phyloP scores from a whole-genome alignment of 1,284 basidiomycete genomes.

The Leccinum pachyderme region DNA sequence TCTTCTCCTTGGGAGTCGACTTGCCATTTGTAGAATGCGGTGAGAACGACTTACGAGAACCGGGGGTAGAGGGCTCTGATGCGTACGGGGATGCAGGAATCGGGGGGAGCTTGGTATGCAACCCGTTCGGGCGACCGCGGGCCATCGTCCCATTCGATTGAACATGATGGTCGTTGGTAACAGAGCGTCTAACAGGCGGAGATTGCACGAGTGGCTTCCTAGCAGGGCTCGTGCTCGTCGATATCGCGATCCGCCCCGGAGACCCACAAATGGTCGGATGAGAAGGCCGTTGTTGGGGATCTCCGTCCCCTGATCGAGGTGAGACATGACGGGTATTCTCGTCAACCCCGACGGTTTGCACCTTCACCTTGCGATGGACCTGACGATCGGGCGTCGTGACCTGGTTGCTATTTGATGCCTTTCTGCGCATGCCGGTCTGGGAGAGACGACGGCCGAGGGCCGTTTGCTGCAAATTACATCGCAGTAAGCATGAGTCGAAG shows the following conservation, averaged over 20 bases:
- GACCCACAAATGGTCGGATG: constrained; percentile 31
- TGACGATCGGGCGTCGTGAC: constrained; percentile 22
- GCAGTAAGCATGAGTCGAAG: constrained; percentile 11
- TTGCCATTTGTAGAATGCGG: constrained; percentile 29
- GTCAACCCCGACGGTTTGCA: constrained; percentile 36
- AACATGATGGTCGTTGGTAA: constrained; percentile 33
- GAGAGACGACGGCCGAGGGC: constrained; percentile 70
- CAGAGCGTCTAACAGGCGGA: constrained; percentile 29
- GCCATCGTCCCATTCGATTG: constrained; percentile 22
- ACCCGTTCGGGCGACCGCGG: constrained; percentile 29
- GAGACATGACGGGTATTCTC: constrained; percentile 29
- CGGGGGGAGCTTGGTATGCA: constrained; percentile 33
- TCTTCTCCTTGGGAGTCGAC: constrained; percentile 28
- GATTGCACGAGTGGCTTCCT: constrained; percentile 25
- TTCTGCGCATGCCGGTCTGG: constrained; percentile 33
- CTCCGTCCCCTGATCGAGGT: constrained; percentile 26
- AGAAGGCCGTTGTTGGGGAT: constrained; percentile 25
- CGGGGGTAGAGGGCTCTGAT: constrained; percentile 37
- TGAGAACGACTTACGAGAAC: constrained; percentile 33
- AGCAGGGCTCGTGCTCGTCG: constrained; percentile 20
- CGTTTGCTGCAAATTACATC: constrained; percentile 54
- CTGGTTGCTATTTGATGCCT: constrained; percentile 1
- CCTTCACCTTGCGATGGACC: constrained; percentile 37
- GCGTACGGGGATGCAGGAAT: constrained; percentile 37
- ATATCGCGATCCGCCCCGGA: constrained; percentile 28